Base-by-base conservation (phyloP, 2,329 filamentous ascomycete species). In the Helicocarpus griseus region DNA sequence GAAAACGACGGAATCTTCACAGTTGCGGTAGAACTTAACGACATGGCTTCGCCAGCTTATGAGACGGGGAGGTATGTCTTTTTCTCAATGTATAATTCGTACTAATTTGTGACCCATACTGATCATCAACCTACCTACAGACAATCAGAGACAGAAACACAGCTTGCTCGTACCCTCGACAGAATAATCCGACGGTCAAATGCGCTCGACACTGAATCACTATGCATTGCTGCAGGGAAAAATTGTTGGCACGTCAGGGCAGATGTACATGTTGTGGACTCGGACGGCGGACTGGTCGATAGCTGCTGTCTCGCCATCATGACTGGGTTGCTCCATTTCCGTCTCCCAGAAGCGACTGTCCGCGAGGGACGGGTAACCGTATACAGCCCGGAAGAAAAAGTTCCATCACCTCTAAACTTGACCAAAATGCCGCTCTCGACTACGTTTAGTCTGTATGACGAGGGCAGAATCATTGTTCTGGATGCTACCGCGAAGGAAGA, bases 1-100 rank as follows among this genome's bases (percentile, higher is more conserved):
- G 91, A 90, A 54, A 95, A 95, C 65, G 93, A 97, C 67, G 93
- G 93, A 67, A 80, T 95, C 68, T 97, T 97, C 75, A 89, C 84
- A 60, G 96, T 97, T 65, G 80, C 84, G 50, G 87, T 90, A 51
- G 93, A 97, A 68, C 81, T 98, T 61, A 89, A 86, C 56, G 89
- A 91, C 46, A 94, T 97, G 84, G 86, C 87, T 26, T 89, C 89
- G 44, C 89, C 93, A 13, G 84, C 87, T 31, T 95, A 95, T 70
- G 90, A 96, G 69, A 81, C 86, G 59, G 88, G 87, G 68, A 81
- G 82, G 80, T 83, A 76, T 53, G 73, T 52, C 26, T 51, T 47
- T 24, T 22, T 52, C 47, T 51, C 48, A 48, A 13, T 1, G 14
- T 38, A 22, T 24, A 6, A n/a, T 29, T 21, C 9, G 21, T 21